Evolutionary conservation across 73 alveolate species (phyloP).

Genomic region (Tetrahymena elliotti): DNA sequence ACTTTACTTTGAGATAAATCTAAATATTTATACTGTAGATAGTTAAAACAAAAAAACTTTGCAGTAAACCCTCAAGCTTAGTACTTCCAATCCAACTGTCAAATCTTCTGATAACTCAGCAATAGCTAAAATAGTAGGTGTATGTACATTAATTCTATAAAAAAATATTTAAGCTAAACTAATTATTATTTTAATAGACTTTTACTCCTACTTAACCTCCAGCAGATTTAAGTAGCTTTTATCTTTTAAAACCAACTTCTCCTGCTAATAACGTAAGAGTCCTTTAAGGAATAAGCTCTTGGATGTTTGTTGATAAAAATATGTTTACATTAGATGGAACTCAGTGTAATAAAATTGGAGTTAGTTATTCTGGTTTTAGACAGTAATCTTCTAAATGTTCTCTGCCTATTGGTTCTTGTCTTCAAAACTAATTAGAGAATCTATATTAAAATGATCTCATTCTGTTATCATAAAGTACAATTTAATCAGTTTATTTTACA

Average conservation of each 20-base stretch:
- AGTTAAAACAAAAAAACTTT: neutral
- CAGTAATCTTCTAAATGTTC: slow-evolving; percentile 51
- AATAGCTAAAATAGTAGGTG: slow-evolving; percentile 61
- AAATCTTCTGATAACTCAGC: slow-evolving; percentile 19
- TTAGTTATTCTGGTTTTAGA: slow-evolving; percentile 53
- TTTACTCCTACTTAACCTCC: slow-evolving; percentile 53
- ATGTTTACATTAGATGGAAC: slow-evolving; percentile 54
- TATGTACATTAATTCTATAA: neutral
- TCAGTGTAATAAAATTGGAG: slow-evolving; percentile 69
- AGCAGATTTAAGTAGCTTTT: slow-evolving; percentile 38
- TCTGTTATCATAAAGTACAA: neutral
- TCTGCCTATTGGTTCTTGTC: slow-evolving; percentile 44
- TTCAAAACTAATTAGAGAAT: slow-evolving; percentile 52
- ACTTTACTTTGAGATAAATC: slow-evolving; percentile 36
- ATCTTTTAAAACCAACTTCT: slow-evolving; percentile 38
- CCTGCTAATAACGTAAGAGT: slow-evolving; percentile 46
- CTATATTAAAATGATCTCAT: slow-evolving; percentile 26
- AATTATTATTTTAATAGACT: no score
- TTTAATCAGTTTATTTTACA: no score
- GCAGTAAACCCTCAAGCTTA: slow-evolving; percentile 4
- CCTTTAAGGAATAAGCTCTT: slow-evolving; percentile 13
- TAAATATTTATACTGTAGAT: slow-evolving; percentile 24
- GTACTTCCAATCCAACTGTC: slow-evolving; percentile 37
- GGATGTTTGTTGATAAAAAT: slow-evolving; percentile 59
- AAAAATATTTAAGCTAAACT: no score